phyloP scores from a whole-genome alignment of 129 eudicot species.

The Daucus carota region DH1_v3.0 NC_030382.2:46266501-46267000 shows the following conservation, averaged over 20 bases:
- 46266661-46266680: constrained; percentile 80
- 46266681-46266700: constrained; percentile 75
- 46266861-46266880: not conserved
- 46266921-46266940: too few relatives aligned
- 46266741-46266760: constrained; percentile 92
- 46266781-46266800: constrained; percentile 86
- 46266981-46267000: not conserved
- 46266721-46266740: constrained; percentile 71
- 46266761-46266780: constrained; percentile 95
- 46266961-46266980: not conserved
- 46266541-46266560: not conserved
- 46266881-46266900: not conserved
- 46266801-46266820: constrained; percentile 86
- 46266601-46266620: not conserved
- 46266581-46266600: not conserved
- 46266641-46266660: constrained; percentile 18
- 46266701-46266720: constrained; percentile 60
- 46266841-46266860: constrained; percentile 95
- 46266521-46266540: not conserved
- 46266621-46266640: not conserved
- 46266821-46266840: constrained; percentile 95
- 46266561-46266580: not conserved
- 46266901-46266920: too few relatives aligned
- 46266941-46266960: not conserved
- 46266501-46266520: not conserved